Evolutionary conservation across 2,329 filamentous ascomycete species (phyloP), one percentile per base, ranked within the genome.

Genomic region (Pseudogymnoascus sp.): DNA sequence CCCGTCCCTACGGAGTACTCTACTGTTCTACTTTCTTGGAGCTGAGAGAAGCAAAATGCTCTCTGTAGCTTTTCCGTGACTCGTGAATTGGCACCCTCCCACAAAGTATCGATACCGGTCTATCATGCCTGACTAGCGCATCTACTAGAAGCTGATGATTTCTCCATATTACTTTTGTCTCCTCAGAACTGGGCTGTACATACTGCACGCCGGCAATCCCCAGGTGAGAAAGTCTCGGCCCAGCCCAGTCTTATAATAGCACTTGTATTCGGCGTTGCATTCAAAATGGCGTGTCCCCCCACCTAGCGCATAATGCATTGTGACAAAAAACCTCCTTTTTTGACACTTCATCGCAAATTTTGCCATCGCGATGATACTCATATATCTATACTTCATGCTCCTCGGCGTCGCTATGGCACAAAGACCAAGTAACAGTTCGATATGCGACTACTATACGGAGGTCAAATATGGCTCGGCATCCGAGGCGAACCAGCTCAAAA

Each of bases 391-490:
- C 16, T 14, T 5, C 23, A n/a, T 62, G 28, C 18, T 62, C 34
- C 38, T 66, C 21, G 63, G 61, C 40, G 31, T 40, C 37, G 49
- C 49, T 28, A 34, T 62, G 38, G 66, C 66, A 53, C 69, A 71
- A 37, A 63, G 70, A 31, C 70, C 36, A 66, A 72, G 64, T 66
- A 71, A 23, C 69, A 71, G 62, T 23, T 69, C 70, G 36, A 70
- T 74, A 23, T 74, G 72, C 62, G 72, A 74, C 62, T 74, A 71
- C 60, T 74, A 74, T 60, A 70, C 72, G 2, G 60, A 66, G 4
- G 42, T 63, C 9, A 62, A 56, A 4, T 74, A 67, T 61, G 71
- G 71, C 3, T 64, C 62, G 9, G 72, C 66, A 56, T 70, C 67
- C 43, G 67, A 56, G 6, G 66, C 65, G 1, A 72, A 69, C 11